Base-by-base conservation (phyloP, 805 yeast species). In the Yarrowia keelungensis region DNA sequence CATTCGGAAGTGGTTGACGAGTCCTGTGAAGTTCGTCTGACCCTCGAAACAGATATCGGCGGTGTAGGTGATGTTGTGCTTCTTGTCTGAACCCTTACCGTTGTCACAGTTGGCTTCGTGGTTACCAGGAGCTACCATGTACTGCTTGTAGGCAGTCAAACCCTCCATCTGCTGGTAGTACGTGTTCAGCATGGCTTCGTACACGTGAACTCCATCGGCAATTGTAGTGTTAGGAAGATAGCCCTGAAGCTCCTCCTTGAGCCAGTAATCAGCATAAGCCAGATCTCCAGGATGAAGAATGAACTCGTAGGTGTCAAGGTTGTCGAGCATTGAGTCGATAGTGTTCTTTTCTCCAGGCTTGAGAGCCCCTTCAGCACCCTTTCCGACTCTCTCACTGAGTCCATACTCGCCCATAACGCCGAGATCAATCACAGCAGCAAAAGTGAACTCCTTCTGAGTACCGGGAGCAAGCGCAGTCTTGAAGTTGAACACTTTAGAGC, bases 211-310 rank as follows among this genome's bases (percentile, higher is more conserved):
- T 2, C 72, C 71, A n/a, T 58, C 61, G 39, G 39, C 70, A 22
- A 69, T 59, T 10, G 67, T 35, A 12, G 69, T 45, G 38, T 58
- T 36, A 14, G 69, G 69, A 38, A 71, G 47, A 66, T 71, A 69
- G 19, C 71, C 71, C 39, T 53, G 58, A 49, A 69, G 42, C 50
- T 56, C 61, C 68, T 73, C 75, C 47, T 71, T 58, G 50, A 76
- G 73, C 76, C 76, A 76, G 38, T 73, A 65, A 69, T 76, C 79
- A 9, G 79, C 76, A 53, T 76, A 76, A 19, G 75, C 76, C 54
- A 76, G 61, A 65, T 76, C 79, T 42, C 79, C 78, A 8, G 73
- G 72, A 59, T 74, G 76, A 71, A 74, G 72, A 26, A 72, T 54
- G 65, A 73, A 73, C 41, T 72, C 74, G 68, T 70, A 73, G 14